A percentile compares a stretch with the other conserved stretches of the same genome.
Evolutionary conservation across 2,329 filamentous ascomycete genomes (phyloP).

Genomic region (Intubia oerlemansii): DNA sequence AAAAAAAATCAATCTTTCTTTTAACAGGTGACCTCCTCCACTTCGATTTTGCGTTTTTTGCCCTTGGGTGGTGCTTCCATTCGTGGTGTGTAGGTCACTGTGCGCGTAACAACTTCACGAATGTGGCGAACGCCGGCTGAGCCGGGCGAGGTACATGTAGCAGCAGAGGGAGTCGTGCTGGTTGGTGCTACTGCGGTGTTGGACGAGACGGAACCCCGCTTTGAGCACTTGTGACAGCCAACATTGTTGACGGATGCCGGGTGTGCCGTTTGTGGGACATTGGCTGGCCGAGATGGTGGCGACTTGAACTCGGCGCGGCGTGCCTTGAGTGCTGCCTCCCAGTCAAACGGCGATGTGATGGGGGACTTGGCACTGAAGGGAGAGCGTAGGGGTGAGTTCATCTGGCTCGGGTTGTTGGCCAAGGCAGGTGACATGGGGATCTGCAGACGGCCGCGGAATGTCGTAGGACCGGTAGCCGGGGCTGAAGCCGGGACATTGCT

Average conservation of each 20-base stretch:
- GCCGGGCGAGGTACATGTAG: conserved; percentile 1
- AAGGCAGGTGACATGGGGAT: conserved; percentile 57
- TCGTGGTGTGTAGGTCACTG: conserved; percentile 65
- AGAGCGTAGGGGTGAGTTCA: conserved; percentile 52
- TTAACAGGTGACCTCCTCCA: too few relatives aligned
- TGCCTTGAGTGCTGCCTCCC: conserved; percentile 50
- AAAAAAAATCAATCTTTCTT: too few relatives aligned
- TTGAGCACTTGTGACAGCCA: conserved; percentile 6
- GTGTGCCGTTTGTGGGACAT: too few relatives aligned
- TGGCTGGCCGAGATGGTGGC: too few relatives aligned
- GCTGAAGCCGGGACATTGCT: conserved; percentile 33
- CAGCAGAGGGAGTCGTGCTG: background rate
- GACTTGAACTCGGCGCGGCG: conserved; percentile 37
- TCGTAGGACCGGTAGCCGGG: conserved; percentile 34
- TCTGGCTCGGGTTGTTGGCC: conserved; percentile 20
- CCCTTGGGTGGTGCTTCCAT: conserved; percentile 83
- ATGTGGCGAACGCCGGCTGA: conserved; percentile 49
- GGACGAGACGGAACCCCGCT: conserved; percentile 4
- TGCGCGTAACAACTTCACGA: conserved; percentile 80
- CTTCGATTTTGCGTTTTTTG: conserved; percentile 62
- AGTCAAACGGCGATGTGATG: conserved; percentile 53
- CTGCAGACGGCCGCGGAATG: conserved; percentile 46
- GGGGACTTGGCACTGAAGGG: conserved; percentile 45
- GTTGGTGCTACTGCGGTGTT: conserved; percentile 14
- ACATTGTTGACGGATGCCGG: background rate